Evolutionary conservation across 1,139 yeast genomes (phyloP), one percentile per base, ranked within the genome.

Genomic region (Zhuliangozyma blackwelliae): DNA sequence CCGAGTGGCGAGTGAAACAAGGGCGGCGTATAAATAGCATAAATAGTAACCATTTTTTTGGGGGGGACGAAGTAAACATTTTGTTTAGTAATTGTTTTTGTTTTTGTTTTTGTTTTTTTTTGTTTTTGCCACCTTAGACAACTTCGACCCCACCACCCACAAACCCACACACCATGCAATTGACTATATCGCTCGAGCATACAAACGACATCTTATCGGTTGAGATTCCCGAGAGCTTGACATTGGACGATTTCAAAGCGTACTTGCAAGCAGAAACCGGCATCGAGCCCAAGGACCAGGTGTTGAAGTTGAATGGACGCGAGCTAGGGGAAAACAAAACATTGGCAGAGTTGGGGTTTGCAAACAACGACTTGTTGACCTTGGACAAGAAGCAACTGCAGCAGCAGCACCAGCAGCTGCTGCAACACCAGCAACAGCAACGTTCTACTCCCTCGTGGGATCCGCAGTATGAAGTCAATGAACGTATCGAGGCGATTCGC

Each of bases 181-280:
- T 70, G 12, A 66, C 69, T 3, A 55, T 70, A 7, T 59, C 69
- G 3, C 50, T 59, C 36, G 69, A 65, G 39, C 37, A 44, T 8
- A 49, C 51, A 13, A 63, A 59, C 27, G 57, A 52, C 29, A 52
- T 66, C 20, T 46, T 67, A 13, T 44, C 75, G 2, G 71, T 79
- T 1, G 89, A 82, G 38, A 70, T 82, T 3, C 77, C 89, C 2
- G 75, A 66, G 1, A 82, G 82, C 13, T 74, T 89, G 66, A 55
- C 77, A 0, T 56, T 88, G 7, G 71, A 59, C 10, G 96, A 89
- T 55, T 74, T 90, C 49, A 72, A 77, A 43, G 95, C 95, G 0
- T 81, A 84, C 46, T 57, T 90, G 6, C 88, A 82, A 46, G 81
- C 88, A 2, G 96, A 89, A 51, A 75, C 88, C 16, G 72, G 67